A percentile compares a stretch with the other conserved stretches of the same genome.
Conservation (phyloP, 179 eudicot species). For the Vitellaria paradoxa region DNA sequence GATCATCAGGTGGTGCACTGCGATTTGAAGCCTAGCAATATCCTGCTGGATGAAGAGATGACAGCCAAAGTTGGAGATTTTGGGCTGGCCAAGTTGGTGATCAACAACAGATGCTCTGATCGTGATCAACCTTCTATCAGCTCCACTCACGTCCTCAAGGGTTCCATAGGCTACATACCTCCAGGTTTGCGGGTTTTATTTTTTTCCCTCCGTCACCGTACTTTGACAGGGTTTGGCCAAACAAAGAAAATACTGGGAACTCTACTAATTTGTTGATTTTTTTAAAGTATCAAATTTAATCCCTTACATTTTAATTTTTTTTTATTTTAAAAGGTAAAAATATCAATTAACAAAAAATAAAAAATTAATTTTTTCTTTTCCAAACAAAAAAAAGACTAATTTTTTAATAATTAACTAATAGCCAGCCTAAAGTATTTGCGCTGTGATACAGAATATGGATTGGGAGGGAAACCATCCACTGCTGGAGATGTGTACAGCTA, state of each 20-base stretch:
- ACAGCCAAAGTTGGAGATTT: conserved; percentile 43
- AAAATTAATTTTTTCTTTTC: no score
- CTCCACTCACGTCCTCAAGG: conserved; percentile 26
- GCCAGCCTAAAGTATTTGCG: no score
- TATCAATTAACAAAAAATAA: no score
- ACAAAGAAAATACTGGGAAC: no score
- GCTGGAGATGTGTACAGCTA: conserved; percentile 43
- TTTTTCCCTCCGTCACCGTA: not conserved
- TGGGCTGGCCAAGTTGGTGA: conserved; percentile 36
- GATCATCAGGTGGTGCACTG: conserved; percentile 35
- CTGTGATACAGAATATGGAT: conserved; percentile 31
- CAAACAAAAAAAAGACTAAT: no score
- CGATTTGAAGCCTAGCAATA: conserved; percentile 17
- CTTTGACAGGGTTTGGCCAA: no score
- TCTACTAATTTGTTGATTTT: no score
- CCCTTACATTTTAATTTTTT: no score
- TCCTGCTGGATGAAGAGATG: conserved; percentile 33
- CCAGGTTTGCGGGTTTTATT: conserved; percentile 24
- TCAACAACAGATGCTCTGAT: conserved; percentile 1
- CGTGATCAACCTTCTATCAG: conserved; percentile 17
- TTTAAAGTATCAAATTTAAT: no score
- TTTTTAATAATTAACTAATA: no score
- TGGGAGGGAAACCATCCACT: conserved; percentile 34
- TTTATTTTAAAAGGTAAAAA: no score
- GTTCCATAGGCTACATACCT: conserved; percentile 48